These are phyloP conservation scores for Heracleum sosnowskyi DNA, from an alignment of 129 eudicot species.

Conservation along the genomic window DNA sequence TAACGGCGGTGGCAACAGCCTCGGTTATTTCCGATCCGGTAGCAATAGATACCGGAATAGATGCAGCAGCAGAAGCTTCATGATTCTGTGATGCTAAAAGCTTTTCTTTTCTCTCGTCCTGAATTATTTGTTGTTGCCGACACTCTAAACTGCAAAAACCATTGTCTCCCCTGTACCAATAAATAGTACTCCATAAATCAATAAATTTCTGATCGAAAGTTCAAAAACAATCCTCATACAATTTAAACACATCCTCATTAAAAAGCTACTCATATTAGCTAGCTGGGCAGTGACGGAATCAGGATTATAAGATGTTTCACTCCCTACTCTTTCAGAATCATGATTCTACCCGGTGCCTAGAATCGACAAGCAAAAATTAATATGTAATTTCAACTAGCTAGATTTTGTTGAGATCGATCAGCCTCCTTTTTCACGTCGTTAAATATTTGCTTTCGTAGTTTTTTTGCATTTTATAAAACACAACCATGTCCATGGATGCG, in stretches of 20 bases:
- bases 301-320: too few species aligned
- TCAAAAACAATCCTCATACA: too few species aligned
- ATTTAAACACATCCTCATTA: too few species aligned
- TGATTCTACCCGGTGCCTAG: background rate
- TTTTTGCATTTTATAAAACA: too few species aligned
- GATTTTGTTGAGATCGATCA: background rate
- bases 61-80: slow-evolving; percentile 4
- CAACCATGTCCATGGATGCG: background rate
- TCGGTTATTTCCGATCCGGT: slow-evolving; percentile 10
- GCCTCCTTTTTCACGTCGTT: too few species aligned
- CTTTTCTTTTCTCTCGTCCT: slow-evolving; percentile 58
- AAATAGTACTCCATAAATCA: too few species aligned
- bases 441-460: background rate
- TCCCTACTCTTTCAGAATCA: too few species aligned
- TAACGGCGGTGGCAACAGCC: slow-evolving; percentile 4
- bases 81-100: slow-evolving; percentile 25
- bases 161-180: slow-evolving; percentile 46
- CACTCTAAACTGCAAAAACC: slow-evolving; percentile 76
- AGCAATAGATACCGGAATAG: background rate
- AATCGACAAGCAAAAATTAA: too few species aligned
- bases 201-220: too few species aligned
- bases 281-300: too few species aligned
- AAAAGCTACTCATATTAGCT: too few species aligned
- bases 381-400: too few species aligned
- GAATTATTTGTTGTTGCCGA: slow-evolving; percentile 56